Evolutionary conservation across 2,329 filamentous ascomycete species (phyloP), one percentile per base, ranked within the genome.

Genomic region (Neofusicoccum ribis): DNA sequence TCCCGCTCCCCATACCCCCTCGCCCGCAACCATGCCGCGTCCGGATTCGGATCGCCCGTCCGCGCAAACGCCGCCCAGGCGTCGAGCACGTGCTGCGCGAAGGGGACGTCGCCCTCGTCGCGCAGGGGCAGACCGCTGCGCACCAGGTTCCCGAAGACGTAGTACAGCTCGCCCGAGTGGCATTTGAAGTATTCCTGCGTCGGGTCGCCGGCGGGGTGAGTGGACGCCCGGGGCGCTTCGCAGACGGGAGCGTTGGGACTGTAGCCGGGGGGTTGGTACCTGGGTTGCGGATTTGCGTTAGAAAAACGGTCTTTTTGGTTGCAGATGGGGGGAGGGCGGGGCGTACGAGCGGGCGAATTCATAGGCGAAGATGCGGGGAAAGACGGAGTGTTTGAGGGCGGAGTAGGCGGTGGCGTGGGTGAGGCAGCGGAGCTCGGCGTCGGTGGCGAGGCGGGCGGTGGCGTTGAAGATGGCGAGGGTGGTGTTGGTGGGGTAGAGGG

Each of bases 161-260:
- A 72, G 46, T 70, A 72, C 8, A 76, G 63, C 47, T 77, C 75
- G 20, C 74, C 74, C 7, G 72, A 73, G 54, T 77, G 75, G 50
- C 72, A 73, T 43, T 68, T 70, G 54, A 49, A 68, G 61, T 71
- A 73, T 11, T 72, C 70, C 17, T 64, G 59, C 8, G 34, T 56
- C 1, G 73, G 64, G 50, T 77, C 71, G 8, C 74, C 74, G 27
- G 65, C 67, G 0, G 73, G 79, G 44, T 70, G 66, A 2, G 41
- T 62, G 3, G 70, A 31, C 4, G 71, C 69, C 14, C 44, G 52
- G 1, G 74, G 73, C 3, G 74, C 71, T 27, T 72, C 70, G 64
- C 82, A 84, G 8, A 60, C 54, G 7, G 71, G 72, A 12, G 69
- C 65, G 49, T 77, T 77, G 1, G 73, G 73, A 39, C 67, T 69